A percentile compares a stretch with the other conserved stretches of the same genome.
phyloP scores from a whole-genome alignment of 2,329 filamentous ascomycete species.

The Fonsecaea pedrosoi region DNA sequence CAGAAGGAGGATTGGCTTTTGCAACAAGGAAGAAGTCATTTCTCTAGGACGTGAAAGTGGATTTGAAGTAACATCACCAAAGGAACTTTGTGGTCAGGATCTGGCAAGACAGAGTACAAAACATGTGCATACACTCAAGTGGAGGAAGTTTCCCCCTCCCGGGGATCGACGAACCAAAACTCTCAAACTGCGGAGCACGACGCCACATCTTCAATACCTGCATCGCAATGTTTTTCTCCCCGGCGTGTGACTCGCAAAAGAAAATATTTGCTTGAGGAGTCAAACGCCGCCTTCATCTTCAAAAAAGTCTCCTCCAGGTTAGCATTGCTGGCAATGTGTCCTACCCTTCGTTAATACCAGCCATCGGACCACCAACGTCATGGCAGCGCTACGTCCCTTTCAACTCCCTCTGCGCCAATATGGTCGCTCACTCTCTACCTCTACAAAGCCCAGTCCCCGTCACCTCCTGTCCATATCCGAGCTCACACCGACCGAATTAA shows the following conservation, averaged over 20 bases:
- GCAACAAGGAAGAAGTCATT: conserved; percentile 20
- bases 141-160: neutral
- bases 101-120: too few relatives aligned
- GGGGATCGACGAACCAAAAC: conserved; percentile 19
- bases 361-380: conserved; percentile 7
- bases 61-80: neutral
- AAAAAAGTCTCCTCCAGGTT: neutral
- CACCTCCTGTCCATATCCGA: conserved; percentile 93
- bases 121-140: neutral
- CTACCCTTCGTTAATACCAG: conserved; percentile 4
- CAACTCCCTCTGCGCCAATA: conserved; percentile 23
- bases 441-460: conserved; percentile 68
- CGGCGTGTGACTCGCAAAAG: conserved; percentile 19
- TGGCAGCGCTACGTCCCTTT: conserved; percentile 30
- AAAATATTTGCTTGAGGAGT: conserved; percentile 2
- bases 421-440: conserved; percentile 25
- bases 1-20: conserved; percentile 56
- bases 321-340: conserved; percentile 19
- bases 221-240: conserved; percentile 7
- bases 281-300: neutral
- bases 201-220: conserved; percentile 4
- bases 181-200: conserved; percentile 17
- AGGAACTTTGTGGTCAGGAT: too few relatives aligned
- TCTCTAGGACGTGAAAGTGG: neutral
- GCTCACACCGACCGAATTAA: conserved; percentile 78